These are phyloP conservation scores for Dacryopinax spathularia DNA, from an alignment of 768 basidiomycete genomes.

Conservation along the genomic window DNA sequence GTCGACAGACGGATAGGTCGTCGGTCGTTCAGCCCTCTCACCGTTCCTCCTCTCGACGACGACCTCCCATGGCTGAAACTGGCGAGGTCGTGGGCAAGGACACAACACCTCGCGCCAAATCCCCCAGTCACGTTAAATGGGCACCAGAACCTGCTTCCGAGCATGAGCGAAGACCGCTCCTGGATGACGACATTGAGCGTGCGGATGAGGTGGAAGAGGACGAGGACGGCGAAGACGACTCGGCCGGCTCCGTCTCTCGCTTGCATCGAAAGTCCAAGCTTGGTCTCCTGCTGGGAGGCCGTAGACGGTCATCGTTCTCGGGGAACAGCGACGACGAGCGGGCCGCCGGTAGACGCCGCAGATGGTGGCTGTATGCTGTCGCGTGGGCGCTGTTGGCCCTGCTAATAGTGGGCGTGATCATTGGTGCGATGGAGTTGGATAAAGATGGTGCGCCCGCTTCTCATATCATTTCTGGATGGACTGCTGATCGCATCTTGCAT, in stretches of 20 bases:
- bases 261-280: not conserved
- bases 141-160: not conserved
- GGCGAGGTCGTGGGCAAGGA: not conserved
- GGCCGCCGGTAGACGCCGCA: not conserved
- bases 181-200: slow-evolving; percentile 4
- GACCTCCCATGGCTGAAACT: not conserved
- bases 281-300: not conserved
- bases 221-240: not conserved
- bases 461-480: too few relatives aligned
- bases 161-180: not conserved
- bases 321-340: not conserved
- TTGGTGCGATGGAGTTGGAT: not conserved
- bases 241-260: not conserved
- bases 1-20: not conserved
- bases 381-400: not conserved
- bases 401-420: not conserved
- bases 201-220: not conserved
- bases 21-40: not conserved
- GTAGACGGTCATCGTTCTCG: not conserved
- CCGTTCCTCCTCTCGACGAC: not conserved
- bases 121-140: not conserved
- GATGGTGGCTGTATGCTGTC: not conserved
- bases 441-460: not conserved
- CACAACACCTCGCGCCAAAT: not conserved
- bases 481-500: too few relatives aligned